Conservation (phyloP, 192 early-diverging fungal genomes). For the Pilaira anomala region DNA sequence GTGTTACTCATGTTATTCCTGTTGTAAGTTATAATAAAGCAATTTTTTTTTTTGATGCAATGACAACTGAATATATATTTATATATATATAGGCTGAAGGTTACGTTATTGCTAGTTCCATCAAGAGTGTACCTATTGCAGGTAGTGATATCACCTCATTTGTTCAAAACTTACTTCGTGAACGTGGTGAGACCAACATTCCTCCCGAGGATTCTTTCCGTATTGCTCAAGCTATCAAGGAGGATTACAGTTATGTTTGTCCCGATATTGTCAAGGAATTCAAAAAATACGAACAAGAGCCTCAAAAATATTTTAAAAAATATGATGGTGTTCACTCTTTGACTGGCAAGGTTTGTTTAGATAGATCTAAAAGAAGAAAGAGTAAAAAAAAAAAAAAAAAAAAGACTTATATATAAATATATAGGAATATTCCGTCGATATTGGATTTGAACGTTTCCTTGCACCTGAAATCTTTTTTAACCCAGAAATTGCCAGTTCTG, state of each 20-base stretch:
- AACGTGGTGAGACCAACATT: slow-evolving; percentile 90
- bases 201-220: slow-evolving; percentile 96
- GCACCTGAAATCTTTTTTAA: slow-evolving; percentile 99
- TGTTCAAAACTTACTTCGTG: slow-evolving; percentile 96
- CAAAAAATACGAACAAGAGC: slow-evolving; percentile 86
- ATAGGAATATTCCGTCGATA: slow-evolving; percentile 88
- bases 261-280: slow-evolving; percentile 98
- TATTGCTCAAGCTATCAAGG: slow-evolving; percentile 94
- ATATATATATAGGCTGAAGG: slow-evolving; percentile 76
- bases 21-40: slow-evolving; percentile 83
- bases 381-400: slow-evolving; percentile 5
- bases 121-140: slow-evolving; percentile 99
- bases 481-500: slow-evolving; percentile 95
- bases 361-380: background rate
- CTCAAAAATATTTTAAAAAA: slow-evolving; percentile 85
- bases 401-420: background rate
- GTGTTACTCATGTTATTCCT: slow-evolving; percentile 99
- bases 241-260: slow-evolving; percentile 95
- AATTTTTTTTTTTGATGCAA: background rate
- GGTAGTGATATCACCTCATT: slow-evolving; percentile 96
- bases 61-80: too few species aligned
- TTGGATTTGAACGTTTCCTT: slow-evolving; percentile 97
- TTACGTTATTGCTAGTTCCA: slow-evolving; percentile 95
- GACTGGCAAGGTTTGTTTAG: slow-evolving; percentile 84
- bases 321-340: slow-evolving; percentile 82